These are phyloP conservation scores for Penicillium crustosum DNA, from an alignment of 2,329 filamentous ascomycete species.

Conservation along the genomic window DNA sequence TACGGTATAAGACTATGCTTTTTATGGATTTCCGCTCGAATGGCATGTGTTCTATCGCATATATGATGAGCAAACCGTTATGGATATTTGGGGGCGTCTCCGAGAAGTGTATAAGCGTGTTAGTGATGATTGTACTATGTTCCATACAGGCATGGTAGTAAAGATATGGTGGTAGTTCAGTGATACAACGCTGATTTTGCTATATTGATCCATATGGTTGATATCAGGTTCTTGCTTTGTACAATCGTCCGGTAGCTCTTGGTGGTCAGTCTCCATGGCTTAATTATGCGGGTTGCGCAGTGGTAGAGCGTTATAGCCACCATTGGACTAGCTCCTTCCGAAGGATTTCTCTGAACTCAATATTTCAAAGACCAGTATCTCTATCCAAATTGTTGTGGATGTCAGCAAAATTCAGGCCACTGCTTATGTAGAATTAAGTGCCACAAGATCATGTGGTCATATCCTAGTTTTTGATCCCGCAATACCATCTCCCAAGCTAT, in stretches of 20 bases:
- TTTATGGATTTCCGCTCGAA: too few relatives aligned
- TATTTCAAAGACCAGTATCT: not conserved
- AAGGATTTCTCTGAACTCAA: not conserved
- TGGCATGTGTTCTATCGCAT: too few relatives aligned
- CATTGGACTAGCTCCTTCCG: not conserved
- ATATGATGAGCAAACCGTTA: too few relatives aligned
- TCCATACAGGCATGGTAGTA: too few relatives aligned
- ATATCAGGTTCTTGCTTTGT: not conserved
- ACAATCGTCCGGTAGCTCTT: not conserved
- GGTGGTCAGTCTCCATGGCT: not conserved
- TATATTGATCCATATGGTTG: not conserved
- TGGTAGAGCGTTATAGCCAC: not conserved
- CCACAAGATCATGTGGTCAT: not conserved
- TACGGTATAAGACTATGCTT: too few relatives aligned
- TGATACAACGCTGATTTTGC: not conserved
- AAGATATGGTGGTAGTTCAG: too few relatives aligned
- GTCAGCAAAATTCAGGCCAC: too few relatives aligned
- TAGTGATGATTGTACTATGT: too few relatives aligned
- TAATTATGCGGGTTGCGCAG: not conserved
- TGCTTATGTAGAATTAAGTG: not conserved
- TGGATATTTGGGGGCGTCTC: too few relatives aligned
- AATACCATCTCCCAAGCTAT: not conserved
- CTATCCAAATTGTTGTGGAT: too few relatives aligned
- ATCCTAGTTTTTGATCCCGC: not conserved
- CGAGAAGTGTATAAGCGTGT: too few relatives aligned